Evolutionary conservation across 2,329 filamentous ascomycete species (phyloP), one percentile per base, ranked within the genome.

Genomic region (Alternaria sp.): DNA sequence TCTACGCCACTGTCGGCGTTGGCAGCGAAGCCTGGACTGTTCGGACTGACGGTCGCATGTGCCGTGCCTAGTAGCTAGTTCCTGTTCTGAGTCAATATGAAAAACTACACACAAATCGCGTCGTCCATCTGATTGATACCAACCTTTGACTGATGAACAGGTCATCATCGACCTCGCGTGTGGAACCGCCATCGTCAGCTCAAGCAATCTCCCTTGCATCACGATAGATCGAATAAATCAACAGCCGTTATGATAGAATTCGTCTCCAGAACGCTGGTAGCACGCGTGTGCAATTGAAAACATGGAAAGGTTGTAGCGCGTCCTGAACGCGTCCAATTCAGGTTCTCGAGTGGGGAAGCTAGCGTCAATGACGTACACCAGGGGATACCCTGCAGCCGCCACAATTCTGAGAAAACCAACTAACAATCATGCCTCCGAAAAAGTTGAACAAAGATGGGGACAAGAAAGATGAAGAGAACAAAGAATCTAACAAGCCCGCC

Each of bases 1-100:
- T 79, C 56, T 78, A 74, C 47, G 73, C 66, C 3, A 70, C 67
- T 2, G 71, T 71, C 9, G 70, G 65, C 6, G 74, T 78, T 4
- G 74, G 74, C 7, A 75, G 73, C 51, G 74, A 77, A 57, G 65
- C 61, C 6, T 77, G 74, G 71, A 61, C 40, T 17, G 54, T 61
- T 15, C 26, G 23, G 21, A 25, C 28, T 47, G 71, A 70, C 17
- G 68, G 68, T 10, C 60, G 64, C 5, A 64, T 67, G 64, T 70
- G 68, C 30, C 62, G 64, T 1, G 47, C 67, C 25, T 17, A 25
- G 6, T 51, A 23, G 15, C 36, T 50, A 44, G 32, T n/a, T 44
- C 13, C 21, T 54, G 21, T 44, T 1, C 23, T 25, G 23, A 7
- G 52, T 54, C 7, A 44, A 43, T 26, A 54, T 28, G 25, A 21